Evolutionary conservation across 2,329 filamentous ascomycete genomes (phyloP).

Genomic region (Botrytis fabae): DNA sequence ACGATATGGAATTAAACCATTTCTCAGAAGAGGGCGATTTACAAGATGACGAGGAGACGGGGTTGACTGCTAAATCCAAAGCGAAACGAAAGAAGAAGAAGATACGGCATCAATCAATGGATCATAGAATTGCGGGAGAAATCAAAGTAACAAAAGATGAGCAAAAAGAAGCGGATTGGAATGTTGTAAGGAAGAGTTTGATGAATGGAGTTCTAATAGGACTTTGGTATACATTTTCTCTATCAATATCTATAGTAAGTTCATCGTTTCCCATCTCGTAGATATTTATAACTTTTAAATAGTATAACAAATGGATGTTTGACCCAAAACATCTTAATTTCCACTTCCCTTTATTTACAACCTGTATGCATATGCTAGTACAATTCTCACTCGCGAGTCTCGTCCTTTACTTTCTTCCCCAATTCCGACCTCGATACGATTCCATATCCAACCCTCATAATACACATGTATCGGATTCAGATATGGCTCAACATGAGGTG

Average conservation of each 20-base stretch:
- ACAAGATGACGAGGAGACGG: constrained; percentile 87
- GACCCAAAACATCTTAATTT: constrained; percentile 82
- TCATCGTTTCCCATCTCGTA: background rate
- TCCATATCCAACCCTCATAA: constrained; percentile 41
- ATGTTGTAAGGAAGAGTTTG: constrained; percentile 65
- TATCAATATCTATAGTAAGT: constrained; percentile 86
- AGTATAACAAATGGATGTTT: constrained; percentile 99
- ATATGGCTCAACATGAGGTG: constrained; percentile 37
- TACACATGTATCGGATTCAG: constrained; percentile 35
- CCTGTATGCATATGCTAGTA: constrained; percentile 91
- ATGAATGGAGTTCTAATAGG: constrained; percentile 81
- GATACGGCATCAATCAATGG: constrained; percentile 65
- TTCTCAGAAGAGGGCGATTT: constrained; percentile 69
- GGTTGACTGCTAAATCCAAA: constrained; percentile 73
- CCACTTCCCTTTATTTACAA: constrained; percentile 87
- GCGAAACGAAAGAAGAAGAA: constrained; percentile 66
- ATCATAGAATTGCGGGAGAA: constrained; percentile 66
- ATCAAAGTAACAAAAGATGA: constrained; percentile 67
- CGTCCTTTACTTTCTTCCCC: constrained; percentile 80
- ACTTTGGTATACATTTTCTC: constrained; percentile 86
- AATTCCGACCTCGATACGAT: constrained; percentile 66
- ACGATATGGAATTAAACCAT: constrained; percentile 58
- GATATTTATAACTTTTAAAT: constrained; percentile 24
- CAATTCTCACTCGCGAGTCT: constrained; percentile 79
- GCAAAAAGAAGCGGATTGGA: constrained; percentile 73